A percentile compares a stretch with the other conserved stretches of the same genome.
phyloP scores from a whole-genome alignment of 352 stramenopile species.

The Vaucheria bursata region DNA sequence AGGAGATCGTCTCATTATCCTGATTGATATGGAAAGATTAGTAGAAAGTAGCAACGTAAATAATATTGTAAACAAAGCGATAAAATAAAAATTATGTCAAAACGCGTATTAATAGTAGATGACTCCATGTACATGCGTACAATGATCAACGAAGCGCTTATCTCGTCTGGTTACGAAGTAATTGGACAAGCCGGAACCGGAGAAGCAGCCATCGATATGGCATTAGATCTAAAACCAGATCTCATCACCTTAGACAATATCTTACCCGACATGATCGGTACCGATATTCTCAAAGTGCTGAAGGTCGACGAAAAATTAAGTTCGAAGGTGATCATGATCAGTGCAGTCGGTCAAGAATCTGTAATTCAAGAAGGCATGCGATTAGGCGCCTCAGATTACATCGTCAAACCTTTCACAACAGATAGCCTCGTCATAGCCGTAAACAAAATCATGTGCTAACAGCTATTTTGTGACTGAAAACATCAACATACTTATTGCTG shows the following conservation, averaged over 20 bases:
- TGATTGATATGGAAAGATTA: too few species aligned
- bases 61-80: too few species aligned
- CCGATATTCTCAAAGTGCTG: background rate
- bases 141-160: background rate
- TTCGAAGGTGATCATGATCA: constrained; percentile 1
- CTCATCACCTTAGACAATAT: background rate
- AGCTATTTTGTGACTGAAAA: too few species aligned
- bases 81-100: too few species aligned
- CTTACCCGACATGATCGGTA: background rate
- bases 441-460: background rate
- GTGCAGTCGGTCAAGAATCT: background rate
- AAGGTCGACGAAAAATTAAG: too few species aligned
- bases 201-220: background rate
- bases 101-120: background rate
- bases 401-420: background rate
- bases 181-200: background rate
- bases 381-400: background rate
- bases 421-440: background rate
- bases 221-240: background rate
- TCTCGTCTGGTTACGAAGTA: background rate
- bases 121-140: background rate
- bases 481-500: background rate
- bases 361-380: background rate
- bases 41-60: too few species aligned
- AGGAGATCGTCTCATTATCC: too few species aligned